Conservation (phyloP, 1,139 yeast genomes). For the Yamadazyma epiphylla region DNA sequence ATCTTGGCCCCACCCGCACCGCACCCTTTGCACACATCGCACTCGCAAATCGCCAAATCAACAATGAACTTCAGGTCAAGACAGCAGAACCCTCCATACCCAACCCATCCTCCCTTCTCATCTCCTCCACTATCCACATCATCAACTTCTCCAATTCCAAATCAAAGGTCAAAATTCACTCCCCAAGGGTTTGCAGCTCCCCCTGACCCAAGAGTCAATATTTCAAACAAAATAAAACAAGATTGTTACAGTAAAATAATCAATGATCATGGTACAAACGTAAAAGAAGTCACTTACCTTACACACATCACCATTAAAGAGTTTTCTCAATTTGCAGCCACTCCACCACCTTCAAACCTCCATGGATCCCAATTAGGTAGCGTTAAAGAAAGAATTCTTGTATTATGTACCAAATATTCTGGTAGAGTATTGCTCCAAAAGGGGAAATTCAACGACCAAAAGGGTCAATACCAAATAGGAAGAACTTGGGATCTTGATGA, state of each 20-base stretch:
- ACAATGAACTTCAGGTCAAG: no score
- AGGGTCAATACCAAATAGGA: conserved; percentile 77
- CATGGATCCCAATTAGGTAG: conserved; percentile 30
- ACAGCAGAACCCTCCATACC: no score
- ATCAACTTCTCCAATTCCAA: neutral
- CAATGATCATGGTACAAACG: conserved; percentile 24
- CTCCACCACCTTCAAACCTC: conserved; percentile 35
- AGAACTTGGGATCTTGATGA: conserved; percentile 90
- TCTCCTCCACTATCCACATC: no score
- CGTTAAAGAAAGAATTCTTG: conserved; percentile 38
- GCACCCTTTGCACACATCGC: no score
- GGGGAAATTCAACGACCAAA: conserved; percentile 76
- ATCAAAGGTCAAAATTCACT: neutral
- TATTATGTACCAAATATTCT: conserved; percentile 36
- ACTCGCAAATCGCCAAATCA: no score
- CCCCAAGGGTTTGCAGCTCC: neutral
- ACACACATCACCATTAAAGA: conserved; percentile 39
- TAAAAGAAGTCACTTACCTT: conserved; percentile 31
- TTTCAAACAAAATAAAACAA: conserved; percentile 31
- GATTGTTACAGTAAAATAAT: conserved; percentile 40
- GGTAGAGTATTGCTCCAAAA: conserved; percentile 79
- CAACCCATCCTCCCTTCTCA: no score
- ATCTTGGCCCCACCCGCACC: no score
- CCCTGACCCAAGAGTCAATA: conserved; percentile 1
- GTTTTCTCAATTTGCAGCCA: conserved; percentile 35